Percentiles rank a stretch among this genome's conserved stretches.
These are phyloP conservation scores for Yamadazyma songkhlaensis DNA, from an alignment of 1,139 yeast species.

Conservation along the genomic window DNA sequence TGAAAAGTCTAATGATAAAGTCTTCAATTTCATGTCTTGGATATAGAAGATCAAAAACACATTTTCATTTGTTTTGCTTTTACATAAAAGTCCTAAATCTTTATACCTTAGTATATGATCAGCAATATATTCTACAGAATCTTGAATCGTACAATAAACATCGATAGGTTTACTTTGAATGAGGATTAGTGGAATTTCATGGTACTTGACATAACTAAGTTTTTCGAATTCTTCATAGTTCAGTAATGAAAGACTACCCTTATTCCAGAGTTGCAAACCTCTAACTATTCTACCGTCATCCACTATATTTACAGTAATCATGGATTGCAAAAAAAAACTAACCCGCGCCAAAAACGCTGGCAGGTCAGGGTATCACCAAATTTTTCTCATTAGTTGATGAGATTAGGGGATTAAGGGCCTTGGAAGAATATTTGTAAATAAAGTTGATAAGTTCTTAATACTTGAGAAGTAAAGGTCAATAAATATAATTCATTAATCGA, in stretches of 20 bases:
- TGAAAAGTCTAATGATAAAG: conserved; percentile 18
- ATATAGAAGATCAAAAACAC: conserved; percentile 20
- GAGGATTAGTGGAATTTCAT: conserved; percentile 29
- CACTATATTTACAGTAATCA: conserved; percentile 13
- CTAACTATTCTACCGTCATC: conserved; percentile 11
- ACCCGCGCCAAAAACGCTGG: conserved; percentile 1
- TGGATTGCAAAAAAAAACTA: background rate
- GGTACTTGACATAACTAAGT: conserved; percentile 19
- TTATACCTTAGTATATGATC: conserved; percentile 16
- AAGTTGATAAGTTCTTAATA: no score
- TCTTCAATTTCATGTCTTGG: conserved; percentile 16
- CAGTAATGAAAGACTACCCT: conserved; percentile 8
- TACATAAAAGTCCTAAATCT: conserved; percentile 18
- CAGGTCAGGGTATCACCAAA: conserved; percentile 4
- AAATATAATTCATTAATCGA: no score
- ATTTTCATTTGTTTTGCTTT: conserved; percentile 11
- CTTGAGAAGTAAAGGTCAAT: no score
- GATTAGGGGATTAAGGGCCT: background rate
- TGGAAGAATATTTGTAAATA: background rate
- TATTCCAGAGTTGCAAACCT: conserved; percentile 29
- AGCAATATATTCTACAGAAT: conserved; percentile 26
- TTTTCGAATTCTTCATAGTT: conserved; percentile 9
- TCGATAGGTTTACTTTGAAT: conserved; percentile 21
- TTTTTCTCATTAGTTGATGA: conserved; percentile 1
- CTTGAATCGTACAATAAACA: conserved; percentile 24